Percentiles rank a stretch among this genome's conserved stretches.
Conservation (phyloP, 2,329 filamentous ascomycete genomes). For the Ceratocystis cacaofunesta region DNA sequence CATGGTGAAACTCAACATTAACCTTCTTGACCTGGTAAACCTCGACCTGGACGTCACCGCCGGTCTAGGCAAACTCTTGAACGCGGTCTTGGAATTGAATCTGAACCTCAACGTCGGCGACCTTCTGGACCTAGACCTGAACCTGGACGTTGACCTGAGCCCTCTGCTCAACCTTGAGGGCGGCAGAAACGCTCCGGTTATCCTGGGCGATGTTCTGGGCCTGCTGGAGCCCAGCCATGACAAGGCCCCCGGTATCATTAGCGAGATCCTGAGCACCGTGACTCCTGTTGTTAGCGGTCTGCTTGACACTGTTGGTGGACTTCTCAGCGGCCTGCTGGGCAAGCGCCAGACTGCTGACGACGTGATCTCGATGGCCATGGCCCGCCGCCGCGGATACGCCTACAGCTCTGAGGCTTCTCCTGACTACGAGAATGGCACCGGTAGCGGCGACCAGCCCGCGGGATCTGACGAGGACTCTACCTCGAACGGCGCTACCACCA, state of each 20-base stretch:
- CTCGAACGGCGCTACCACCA: neutral
- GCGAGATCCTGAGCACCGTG: conserved; percentile 4
- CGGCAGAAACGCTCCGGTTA: neutral
- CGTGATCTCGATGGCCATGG: conserved; percentile 4
- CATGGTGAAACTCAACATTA: conserved; percentile 12
- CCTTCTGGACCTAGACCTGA: conserved; percentile 11
- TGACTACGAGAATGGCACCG: neutral
- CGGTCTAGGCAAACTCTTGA: conserved; percentile 10
- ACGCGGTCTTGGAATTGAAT: conserved; percentile 8
- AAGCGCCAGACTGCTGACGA: conserved; percentile 10
- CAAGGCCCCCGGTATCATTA: neutral
- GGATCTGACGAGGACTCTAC: neutral
- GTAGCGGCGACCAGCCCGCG: neutral
- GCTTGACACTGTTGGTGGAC: conserved; percentile 1
- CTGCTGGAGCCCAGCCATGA: conserved; percentile 2
- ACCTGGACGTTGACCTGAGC: conserved; percentile 8
- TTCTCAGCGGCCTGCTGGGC: conserved; percentile 10
- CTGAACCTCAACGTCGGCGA: conserved; percentile 8
- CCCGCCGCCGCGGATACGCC: conserved; percentile 1
- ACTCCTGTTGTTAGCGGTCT: conserved; percentile 8
- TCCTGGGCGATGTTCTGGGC: conserved; percentile 11
- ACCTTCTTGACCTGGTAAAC: conserved; percentile 14
- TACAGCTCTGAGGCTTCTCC: conserved; percentile 1
- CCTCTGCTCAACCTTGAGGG: neutral
- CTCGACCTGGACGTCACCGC: conserved; percentile 11